A percentile compares a stretch with the other conserved stretches of the same genome.
Evolutionary conservation across 176 grass and related monocot species (phyloP).

Genomic region (Avena eriantha): DNA sequence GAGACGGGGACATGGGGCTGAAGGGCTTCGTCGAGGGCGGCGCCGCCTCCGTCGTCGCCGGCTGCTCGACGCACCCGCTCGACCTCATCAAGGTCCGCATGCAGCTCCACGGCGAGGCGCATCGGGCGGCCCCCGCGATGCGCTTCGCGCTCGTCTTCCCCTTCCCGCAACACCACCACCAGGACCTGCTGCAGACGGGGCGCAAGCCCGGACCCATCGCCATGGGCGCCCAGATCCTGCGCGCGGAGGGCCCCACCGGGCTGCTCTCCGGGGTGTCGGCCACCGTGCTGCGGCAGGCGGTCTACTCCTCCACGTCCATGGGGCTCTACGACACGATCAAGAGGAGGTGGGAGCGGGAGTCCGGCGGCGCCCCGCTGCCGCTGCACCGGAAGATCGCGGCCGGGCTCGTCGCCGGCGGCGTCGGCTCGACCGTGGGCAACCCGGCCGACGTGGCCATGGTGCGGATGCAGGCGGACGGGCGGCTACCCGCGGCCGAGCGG

Average conservation of each 20-base stretch:
- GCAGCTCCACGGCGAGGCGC: constrained; percentile 81
- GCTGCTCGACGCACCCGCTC: constrained; percentile 91
- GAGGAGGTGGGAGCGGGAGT: constrained; percentile 61
- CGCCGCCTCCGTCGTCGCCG: constrained; percentile 86
- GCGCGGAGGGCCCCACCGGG: constrained; percentile 67
- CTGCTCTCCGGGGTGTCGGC: constrained; percentile 88
- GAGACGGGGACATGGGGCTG: constrained; percentile 58
- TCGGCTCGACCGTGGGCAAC: constrained; percentile 87
- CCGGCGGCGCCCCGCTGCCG: constrained; percentile 51
- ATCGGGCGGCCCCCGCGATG: constrained; percentile 25
- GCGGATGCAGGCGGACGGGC: constrained; percentile 93
- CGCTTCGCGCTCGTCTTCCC: constrained; percentile 74
- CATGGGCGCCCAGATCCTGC: constrained; percentile 87
- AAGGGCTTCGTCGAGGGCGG: constrained; percentile 97
- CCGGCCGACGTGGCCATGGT: constrained; percentile 97
- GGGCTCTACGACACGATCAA: constrained; percentile 94
- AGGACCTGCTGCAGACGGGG: constrained; percentile 25
- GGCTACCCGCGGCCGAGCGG: constrained; percentile 75
- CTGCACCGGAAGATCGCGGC: constrained; percentile 75
- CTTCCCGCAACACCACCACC: constrained; percentile 38
- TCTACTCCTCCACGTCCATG: constrained; percentile 97
- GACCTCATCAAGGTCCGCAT: constrained; percentile 96
- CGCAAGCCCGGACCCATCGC: constrained; percentile 74
- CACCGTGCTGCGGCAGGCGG: constrained; percentile 84
- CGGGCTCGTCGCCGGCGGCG: constrained; percentile 73